These are phyloP conservation scores for Byssothecium circinans DNA, from an alignment of 2,329 filamentous ascomycete species.

Conservation along the genomic window DNA sequence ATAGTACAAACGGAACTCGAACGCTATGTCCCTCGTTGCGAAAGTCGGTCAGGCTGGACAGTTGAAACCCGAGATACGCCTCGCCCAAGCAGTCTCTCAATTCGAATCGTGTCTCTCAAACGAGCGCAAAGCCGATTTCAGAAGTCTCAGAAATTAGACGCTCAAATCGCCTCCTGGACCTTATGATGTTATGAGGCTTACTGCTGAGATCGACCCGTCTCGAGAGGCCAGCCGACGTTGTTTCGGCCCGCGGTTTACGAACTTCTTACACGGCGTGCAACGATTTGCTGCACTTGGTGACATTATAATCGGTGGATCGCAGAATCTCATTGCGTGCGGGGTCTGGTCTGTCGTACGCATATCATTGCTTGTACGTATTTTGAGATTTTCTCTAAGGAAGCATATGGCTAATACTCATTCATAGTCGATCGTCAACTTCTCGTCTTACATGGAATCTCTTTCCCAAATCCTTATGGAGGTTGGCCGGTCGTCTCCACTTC, in stretches of 20 bases:
- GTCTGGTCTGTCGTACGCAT: constrained; percentile 49
- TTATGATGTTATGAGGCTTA: constrained; percentile 46
- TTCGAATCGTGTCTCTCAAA: constrained; percentile 44
- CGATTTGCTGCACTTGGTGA: constrained; percentile 48
- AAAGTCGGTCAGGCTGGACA: background rate
- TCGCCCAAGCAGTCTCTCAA: constrained; percentile 46
- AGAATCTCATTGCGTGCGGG: constrained; percentile 49
- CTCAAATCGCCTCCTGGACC: constrained; percentile 26
- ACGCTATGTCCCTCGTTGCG: background rate
- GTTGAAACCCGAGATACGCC: constrained; percentile 42
- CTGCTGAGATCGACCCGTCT: constrained; percentile 42
- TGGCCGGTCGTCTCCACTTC: constrained; percentile 46
- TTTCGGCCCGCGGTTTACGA: constrained; percentile 46
- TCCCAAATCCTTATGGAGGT: constrained; percentile 47
- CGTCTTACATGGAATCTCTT: constrained; percentile 44
- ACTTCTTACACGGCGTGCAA: constrained; percentile 45
- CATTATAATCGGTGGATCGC: constrained; percentile 45
- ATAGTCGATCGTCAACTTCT: constrained; percentile 36
- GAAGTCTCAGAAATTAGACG: constrained; percentile 16
- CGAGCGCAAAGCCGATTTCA: constrained; percentile 41
- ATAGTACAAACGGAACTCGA: too few species aligned
- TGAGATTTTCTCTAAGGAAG: background rate
- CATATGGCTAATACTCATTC: background rate
- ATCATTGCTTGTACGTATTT: constrained; percentile 42
- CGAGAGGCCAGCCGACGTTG: constrained; percentile 28